These are phyloP conservation scores for Xerocomus minutiporus DNA, from an alignment of 1,284 basidiomycete genomes.

Conservation along the genomic window DNA sequence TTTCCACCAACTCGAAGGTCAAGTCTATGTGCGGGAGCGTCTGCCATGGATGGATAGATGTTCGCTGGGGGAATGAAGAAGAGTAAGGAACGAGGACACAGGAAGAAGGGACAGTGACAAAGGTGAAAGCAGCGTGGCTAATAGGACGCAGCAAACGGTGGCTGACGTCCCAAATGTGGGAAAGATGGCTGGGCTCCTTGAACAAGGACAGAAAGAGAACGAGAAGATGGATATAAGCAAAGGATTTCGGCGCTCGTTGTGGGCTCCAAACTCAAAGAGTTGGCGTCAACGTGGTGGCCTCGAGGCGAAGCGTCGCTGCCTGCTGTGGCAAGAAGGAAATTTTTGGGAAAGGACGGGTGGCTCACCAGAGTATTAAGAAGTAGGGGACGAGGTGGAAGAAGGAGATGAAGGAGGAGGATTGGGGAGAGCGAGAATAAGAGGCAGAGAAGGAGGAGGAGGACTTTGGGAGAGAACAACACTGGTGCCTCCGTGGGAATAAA, in stretches of 20 bases:
- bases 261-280: slow-evolving; percentile 6
- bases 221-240: neutral
- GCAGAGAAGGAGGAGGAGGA: slow-evolving; percentile 27
- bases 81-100: slow-evolving; percentile 5
- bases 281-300: slow-evolving; percentile 28
- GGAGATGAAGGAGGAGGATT: neutral
- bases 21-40: slow-evolving; percentile 67
- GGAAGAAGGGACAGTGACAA: slow-evolving; percentile 6
- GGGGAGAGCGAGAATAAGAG: slow-evolving; percentile 25
- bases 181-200: slow-evolving; percentile 1
- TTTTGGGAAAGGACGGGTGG: neutral
- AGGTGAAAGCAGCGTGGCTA: slow-evolving; percentile 19
- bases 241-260: slow-evolving; percentile 6
- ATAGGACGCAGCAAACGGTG: slow-evolving; percentile 16
- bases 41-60: slow-evolving; percentile 50
- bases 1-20: slow-evolving; percentile 97
- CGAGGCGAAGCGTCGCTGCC: slow-evolving; percentile 20
- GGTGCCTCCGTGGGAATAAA: slow-evolving; percentile 32
- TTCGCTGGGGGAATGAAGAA: slow-evolving; percentile 11
- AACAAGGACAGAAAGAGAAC: neutral
- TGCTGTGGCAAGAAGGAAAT: slow-evolving; percentile 7
- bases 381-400: neutral
- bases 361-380: slow-evolving; percentile 24
- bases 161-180: slow-evolving; percentile 21
- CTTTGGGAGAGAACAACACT: slow-evolving; percentile 33